Evolutionary conservation across 2,329 filamentous ascomycete genomes (phyloP).

Genomic region (Truncatella angustata): DNA sequence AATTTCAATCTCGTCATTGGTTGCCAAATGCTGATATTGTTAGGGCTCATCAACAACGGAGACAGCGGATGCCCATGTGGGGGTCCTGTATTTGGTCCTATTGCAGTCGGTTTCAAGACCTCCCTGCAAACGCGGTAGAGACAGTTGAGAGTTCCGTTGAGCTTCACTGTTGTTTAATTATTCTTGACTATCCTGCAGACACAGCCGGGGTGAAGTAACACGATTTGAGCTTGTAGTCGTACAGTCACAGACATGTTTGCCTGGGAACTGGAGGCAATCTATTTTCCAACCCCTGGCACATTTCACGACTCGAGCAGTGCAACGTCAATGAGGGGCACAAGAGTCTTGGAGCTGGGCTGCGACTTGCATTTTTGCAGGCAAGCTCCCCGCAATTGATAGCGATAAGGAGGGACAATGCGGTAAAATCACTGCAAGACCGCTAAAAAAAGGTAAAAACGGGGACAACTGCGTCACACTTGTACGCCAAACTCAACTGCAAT

Average conservation of each 20-base stretch:
- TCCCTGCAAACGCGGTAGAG: too few relatives aligned
- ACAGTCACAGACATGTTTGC: not conserved
- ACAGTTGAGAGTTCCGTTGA: too few relatives aligned
- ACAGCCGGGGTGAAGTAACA: not conserved
- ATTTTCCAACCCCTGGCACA: not conserved
- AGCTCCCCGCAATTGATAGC: conserved; percentile 10
- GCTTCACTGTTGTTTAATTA: too few relatives aligned
- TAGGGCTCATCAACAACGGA: not conserved
- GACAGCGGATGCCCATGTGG: conserved; percentile 6
- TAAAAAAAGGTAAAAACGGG: too few relatives aligned
- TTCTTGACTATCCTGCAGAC: not conserved
- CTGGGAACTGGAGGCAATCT: not conserved
- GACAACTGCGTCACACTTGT: conserved; percentile 9
- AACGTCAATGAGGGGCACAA: conserved; percentile 5
- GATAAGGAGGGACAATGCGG: conserved; percentile 6
- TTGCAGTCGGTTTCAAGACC: too few relatives aligned
- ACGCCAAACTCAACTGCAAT: conserved; percentile 8
- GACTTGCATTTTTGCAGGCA: not conserved
- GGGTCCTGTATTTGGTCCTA: conserved; percentile 2
- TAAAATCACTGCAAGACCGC: not conserved
- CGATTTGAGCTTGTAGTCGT: not conserved
- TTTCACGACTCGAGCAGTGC: not conserved
- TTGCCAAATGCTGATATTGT: not conserved
- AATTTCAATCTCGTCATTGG: conserved; percentile 7
- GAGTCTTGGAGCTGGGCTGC: not conserved